phyloP scores from a whole-genome alignment of 768 basidiomycete species.

The Mrakia frigida region DNA sequence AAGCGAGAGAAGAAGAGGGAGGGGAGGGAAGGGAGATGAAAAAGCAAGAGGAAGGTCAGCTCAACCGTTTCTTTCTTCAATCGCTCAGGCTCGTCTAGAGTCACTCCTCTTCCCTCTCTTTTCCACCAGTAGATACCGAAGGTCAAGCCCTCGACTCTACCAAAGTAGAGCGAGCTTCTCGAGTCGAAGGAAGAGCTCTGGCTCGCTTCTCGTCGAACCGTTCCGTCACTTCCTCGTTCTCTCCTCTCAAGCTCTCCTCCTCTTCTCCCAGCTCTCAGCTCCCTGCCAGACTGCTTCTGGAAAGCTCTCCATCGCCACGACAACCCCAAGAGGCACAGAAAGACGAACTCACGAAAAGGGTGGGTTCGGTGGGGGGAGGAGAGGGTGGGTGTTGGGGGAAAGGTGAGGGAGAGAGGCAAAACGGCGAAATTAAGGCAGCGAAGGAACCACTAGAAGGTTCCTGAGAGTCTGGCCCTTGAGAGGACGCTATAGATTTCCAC shows the following conservation, averaged over 20 bases:
- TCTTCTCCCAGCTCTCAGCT: background rate
- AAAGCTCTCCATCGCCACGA: background rate
- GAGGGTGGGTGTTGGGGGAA: background rate
- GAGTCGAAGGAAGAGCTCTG: background rate
- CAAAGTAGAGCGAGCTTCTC: background rate
- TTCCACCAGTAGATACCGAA: too few relatives aligned
- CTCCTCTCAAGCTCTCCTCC: too few relatives aligned
- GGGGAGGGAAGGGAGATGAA: background rate
- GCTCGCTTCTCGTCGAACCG: background rate
- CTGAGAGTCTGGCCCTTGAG: too few relatives aligned
- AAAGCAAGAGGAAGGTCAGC: conserved; percentile 19
- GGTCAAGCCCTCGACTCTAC: too few relatives aligned
- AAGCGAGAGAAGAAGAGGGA: background rate
- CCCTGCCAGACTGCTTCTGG: too few relatives aligned
- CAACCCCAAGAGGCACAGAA: too few relatives aligned
- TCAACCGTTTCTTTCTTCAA: background rate
- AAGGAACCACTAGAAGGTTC: too few relatives aligned
- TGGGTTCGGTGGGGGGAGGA: background rate
- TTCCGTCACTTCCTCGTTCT: background rate
- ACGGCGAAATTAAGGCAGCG: background rate
- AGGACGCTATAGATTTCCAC: too few relatives aligned
- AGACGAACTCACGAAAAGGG: background rate
- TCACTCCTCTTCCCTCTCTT: too few relatives aligned
- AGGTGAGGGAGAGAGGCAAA: background rate
- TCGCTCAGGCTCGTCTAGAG: too few relatives aligned